Conservation (phyloP, 768 basidiomycete species). For the Xerocomellus amylosporus region DNA sequence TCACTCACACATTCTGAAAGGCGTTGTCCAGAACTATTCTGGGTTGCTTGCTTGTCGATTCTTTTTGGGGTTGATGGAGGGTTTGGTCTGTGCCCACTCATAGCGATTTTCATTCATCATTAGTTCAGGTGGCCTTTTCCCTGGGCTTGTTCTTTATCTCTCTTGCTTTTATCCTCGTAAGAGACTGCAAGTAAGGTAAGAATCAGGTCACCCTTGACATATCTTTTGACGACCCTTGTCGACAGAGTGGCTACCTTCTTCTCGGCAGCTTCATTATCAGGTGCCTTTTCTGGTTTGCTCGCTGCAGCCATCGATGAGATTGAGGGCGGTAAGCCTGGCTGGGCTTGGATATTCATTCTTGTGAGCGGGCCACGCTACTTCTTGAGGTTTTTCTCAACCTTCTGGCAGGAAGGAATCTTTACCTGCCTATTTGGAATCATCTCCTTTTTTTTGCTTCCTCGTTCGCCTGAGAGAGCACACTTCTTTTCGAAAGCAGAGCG, state of each 20-base stretch:
- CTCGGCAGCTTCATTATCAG: slow-evolving; percentile 44
- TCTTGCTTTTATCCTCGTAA: slow-evolving; percentile 44
- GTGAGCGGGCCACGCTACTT: slow-evolving; percentile 22
- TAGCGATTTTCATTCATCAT: neutral
- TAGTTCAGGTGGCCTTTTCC: slow-evolving; percentile 49
- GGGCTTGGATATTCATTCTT: slow-evolving; percentile 60
- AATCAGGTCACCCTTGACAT: neutral
- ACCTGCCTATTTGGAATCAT: slow-evolving; percentile 54
- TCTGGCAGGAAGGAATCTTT: slow-evolving; percentile 52
- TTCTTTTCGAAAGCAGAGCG: slow-evolving; percentile 54
- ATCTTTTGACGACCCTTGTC: neutral
- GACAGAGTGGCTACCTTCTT: slow-evolving; percentile 33
- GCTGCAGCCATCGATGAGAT: slow-evolving; percentile 56
- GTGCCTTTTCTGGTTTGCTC: slow-evolving; percentile 59
- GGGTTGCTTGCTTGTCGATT: slow-evolving; percentile 51
- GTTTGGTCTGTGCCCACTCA: slow-evolving; percentile 26
- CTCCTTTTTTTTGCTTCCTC: slow-evolving; percentile 49
- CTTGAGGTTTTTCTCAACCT: neutral
- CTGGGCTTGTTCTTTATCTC: slow-evolving; percentile 54
- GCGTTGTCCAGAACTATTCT: slow-evolving; percentile 33
- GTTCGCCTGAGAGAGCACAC: slow-evolving; percentile 39
- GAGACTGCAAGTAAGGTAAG: slow-evolving; percentile 21
- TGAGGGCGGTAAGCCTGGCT: slow-evolving; percentile 50
- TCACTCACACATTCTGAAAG: no score
- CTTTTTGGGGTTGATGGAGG: slow-evolving; percentile 56